Conservation (phyloP, 176 grass and related monocot species). For the Oryza australiensis region DNA sequence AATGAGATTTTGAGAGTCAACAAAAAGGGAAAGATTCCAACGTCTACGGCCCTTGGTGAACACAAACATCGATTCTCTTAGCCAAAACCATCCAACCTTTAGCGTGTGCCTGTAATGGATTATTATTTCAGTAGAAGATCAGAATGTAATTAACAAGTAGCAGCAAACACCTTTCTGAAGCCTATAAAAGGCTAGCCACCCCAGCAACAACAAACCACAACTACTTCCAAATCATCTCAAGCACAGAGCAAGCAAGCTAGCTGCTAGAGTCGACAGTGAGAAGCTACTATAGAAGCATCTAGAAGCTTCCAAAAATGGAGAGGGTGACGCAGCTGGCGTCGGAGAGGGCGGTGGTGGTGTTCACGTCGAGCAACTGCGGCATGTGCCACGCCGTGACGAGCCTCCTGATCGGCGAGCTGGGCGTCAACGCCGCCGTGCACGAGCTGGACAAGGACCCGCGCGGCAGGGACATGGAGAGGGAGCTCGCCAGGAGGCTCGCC, state of each 20-base stretch:
- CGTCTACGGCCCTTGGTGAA: constrained; percentile 27
- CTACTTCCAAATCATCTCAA: neutral
- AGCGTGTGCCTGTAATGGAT: neutral
- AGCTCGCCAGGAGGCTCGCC: constrained; percentile 48
- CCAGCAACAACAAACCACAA: constrained; percentile 2
- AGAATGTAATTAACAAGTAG: too few relatives aligned
- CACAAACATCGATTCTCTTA: constrained; percentile 17
- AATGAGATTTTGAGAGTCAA: neutral
- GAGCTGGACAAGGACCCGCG: constrained; percentile 59
- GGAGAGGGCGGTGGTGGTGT: constrained; percentile 66
- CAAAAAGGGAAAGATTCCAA: constrained; percentile 17
- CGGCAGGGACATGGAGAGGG: constrained; percentile 56
- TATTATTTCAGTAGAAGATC: too few relatives aligned
- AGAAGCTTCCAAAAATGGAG: constrained; percentile 51
- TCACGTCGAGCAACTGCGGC: constrained; percentile 58
- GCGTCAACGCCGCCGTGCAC: constrained; percentile 54
- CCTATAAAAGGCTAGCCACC: constrained; percentile 21
- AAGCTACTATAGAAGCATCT: neutral
- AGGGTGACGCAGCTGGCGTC: constrained; percentile 54
- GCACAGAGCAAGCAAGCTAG: neutral
- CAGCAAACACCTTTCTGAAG: neutral
- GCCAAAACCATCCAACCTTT: constrained; percentile 14
- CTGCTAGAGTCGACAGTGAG: neutral
- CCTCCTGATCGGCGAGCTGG: constrained; percentile 45
- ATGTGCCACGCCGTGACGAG: constrained; percentile 65